phyloP scores from a whole-genome alignment of 2,329 filamentous ascomycete species.

The Sclerotinia spermophila region DNA sequence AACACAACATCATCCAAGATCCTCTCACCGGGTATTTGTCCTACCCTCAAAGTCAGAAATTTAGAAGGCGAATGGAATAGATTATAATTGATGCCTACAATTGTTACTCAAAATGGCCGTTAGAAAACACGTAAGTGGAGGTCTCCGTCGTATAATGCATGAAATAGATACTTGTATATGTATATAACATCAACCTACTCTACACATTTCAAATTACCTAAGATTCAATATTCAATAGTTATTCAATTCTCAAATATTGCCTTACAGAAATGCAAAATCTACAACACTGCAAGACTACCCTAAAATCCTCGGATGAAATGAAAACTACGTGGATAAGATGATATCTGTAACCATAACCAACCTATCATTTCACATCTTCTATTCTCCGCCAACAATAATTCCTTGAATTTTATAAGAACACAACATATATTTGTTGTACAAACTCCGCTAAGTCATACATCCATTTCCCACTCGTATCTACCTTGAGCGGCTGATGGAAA shows the following conservation, averaged over 20 bases:
- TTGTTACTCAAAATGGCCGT: background rate
- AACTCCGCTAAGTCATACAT: background rate
- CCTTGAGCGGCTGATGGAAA: background rate
- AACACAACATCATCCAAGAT: background rate
- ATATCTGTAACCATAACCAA: background rate
- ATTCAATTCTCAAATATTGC: background rate
- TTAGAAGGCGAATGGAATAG: background rate
- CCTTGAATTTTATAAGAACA: background rate
- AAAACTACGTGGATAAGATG: background rate
- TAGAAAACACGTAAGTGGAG: background rate
- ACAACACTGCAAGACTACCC: background rate
- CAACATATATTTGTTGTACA: constrained; percentile 4
- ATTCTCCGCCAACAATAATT: background rate
- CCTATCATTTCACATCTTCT: background rate
- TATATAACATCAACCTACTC: background rate
- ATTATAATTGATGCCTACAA: background rate
- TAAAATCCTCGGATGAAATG: background rate
- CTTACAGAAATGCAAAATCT: background rate
- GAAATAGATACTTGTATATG: background rate
- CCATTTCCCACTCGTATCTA: background rate
- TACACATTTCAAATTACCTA: background rate
- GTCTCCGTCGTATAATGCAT: background rate
- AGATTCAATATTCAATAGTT: no score
- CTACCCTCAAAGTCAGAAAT: background rate
- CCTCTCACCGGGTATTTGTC: background rate